Evolutionary conservation across 2,329 filamentous ascomycete genomes (phyloP), one percentile per base, ranked within the genome.

Genomic region (Zymoseptoria passerinii): DNA sequence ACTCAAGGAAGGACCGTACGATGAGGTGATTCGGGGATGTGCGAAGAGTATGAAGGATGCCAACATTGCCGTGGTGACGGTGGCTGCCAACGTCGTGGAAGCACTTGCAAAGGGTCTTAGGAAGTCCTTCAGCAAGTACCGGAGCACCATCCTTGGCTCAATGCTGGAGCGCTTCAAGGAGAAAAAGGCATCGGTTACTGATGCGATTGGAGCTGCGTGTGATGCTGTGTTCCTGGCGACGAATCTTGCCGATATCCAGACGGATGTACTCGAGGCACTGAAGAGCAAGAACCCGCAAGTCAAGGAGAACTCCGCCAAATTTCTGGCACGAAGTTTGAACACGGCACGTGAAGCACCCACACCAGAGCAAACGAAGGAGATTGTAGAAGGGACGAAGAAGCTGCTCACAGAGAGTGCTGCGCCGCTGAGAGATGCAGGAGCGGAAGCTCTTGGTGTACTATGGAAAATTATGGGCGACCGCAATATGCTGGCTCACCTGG

Each of bases 401-500:
- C 78, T 97, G 7, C 80, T 99, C 16, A 87, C 92, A 0, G 94
- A 99, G 71, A 92, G 90, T 0, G 92, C 86, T 65, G 92, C 95
- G 67, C 86, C 82, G 2, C 83, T 95, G 59, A 85, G 94, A 74
- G 87, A 92, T 53, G 91, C 90, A 28, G 94, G 92, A 72, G 92
- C 92, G 13, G 94, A 99, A 73, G 86, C 94, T 35, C 78, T 99
- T 2, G 94, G 95, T 63, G 96, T 92, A 0, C 75, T 99, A 53
- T 97, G 96, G 94, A 99, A 97, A 77, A 97, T 99, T 57, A 89
- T 97, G 77, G 92, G 94, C 49, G 95, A 99, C 74, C 85, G 94
- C 58, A 89, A 89, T 55, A 99, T 99, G 94, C 90, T 88, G 50
- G 88, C 90, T 8, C 89, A 95, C 71, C 77, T 99, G 16, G 92